Percentiles rank a stretch among this genome's conserved stretches.
phyloP scores from a whole-genome alignment of 805 yeast genomes.

The Saturnispora silvae region DNA sequence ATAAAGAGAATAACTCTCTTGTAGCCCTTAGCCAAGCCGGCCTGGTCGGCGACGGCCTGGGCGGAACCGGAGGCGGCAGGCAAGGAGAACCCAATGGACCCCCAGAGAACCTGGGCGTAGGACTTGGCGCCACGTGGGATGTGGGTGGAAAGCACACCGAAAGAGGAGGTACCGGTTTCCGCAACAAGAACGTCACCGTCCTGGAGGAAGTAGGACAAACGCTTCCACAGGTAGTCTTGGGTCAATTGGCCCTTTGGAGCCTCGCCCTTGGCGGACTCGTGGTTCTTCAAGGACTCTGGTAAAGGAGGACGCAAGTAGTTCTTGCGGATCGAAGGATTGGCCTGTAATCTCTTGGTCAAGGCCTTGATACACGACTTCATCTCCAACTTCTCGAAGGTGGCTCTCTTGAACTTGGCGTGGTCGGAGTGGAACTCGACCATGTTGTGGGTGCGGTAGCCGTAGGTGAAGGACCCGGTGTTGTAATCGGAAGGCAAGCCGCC shows the following conservation, averaged over 20 bases:
- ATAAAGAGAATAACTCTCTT: constrained; percentile 57
- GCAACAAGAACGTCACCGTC: constrained; percentile 59
- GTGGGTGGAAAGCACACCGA: constrained; percentile 56
- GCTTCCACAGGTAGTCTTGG: constrained; percentile 64
- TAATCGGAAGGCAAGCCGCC: constrained; percentile 82
- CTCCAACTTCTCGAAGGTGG: constrained; percentile 62
- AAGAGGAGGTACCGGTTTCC: constrained; percentile 70
- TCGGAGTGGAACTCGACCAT: constrained; percentile 73
- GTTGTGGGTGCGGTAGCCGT: constrained; percentile 63
- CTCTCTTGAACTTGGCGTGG: constrained; percentile 58
- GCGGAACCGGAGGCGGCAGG: constrained; percentile 63
- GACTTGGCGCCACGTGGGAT: constrained; percentile 55
- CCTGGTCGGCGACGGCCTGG: constrained; percentile 58
- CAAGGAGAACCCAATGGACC: constrained; percentile 62
- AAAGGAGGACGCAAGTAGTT: constrained; percentile 43
- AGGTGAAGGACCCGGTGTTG: constrained; percentile 82
- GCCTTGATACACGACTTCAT: constrained; percentile 48
- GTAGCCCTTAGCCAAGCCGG: constrained; percentile 30
- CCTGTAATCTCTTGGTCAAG: constrained; percentile 29
- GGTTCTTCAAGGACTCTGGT: constrained; percentile 31
- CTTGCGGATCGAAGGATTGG: constrained; percentile 15
- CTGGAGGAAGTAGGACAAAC: constrained; percentile 49
- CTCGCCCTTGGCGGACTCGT: constrained; percentile 37
- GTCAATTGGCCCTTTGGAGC: constrained; percentile 33
- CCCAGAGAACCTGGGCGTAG: constrained; percentile 69